These are phyloP conservation scores for Suillus americanus DNA, from an alignment of 768 basidiomycete genomes.

Conservation along the genomic window DNA sequence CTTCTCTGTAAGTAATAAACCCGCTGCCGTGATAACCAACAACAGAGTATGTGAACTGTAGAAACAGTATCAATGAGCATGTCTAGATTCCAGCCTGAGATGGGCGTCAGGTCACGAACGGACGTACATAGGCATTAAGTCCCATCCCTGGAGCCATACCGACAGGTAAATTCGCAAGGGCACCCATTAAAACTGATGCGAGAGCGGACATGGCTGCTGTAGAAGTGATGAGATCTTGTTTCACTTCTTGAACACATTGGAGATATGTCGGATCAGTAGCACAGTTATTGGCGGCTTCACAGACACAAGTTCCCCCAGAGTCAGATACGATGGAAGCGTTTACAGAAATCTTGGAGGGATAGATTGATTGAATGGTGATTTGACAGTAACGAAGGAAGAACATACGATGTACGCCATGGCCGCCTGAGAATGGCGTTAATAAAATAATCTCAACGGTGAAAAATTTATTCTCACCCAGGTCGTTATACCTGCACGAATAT, in stretches of 20 bases:
- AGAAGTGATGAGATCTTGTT: constrained; percentile 77
- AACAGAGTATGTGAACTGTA: constrained; percentile 82
- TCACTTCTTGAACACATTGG: constrained; percentile 58
- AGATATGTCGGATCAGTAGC: constrained; percentile 50
- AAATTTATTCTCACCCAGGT: constrained; percentile 63
- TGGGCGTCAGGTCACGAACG: not conserved
- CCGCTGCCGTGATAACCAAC: constrained; percentile 80
- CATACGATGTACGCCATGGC: constrained; percentile 7
- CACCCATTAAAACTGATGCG: constrained; percentile 78
- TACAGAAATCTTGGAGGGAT: constrained; percentile 64
- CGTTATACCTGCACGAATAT: constrained; percentile 76
- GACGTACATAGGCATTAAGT: constrained; percentile 73
- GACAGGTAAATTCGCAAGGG: constrained; percentile 85
- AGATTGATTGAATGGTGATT: constrained; percentile 4
- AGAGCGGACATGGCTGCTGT: constrained; percentile 79
- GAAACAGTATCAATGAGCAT: constrained; percentile 3
- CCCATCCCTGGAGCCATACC: constrained; percentile 87
- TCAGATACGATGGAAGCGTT: constrained; percentile 78
- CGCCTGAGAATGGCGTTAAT: not conserved
- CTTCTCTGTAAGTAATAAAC: constrained; percentile 73
- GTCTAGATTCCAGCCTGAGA: not conserved
- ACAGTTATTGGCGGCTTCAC: constrained; percentile 59
- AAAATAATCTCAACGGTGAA: constrained; percentile 10
- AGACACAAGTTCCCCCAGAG: constrained; percentile 81
- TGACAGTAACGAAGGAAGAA: not conserved